These are phyloP conservation scores for Trichoderma hamatum DNA, from an alignment of 2,329 filamentous ascomycete species.

Conservation along the genomic window DNA sequence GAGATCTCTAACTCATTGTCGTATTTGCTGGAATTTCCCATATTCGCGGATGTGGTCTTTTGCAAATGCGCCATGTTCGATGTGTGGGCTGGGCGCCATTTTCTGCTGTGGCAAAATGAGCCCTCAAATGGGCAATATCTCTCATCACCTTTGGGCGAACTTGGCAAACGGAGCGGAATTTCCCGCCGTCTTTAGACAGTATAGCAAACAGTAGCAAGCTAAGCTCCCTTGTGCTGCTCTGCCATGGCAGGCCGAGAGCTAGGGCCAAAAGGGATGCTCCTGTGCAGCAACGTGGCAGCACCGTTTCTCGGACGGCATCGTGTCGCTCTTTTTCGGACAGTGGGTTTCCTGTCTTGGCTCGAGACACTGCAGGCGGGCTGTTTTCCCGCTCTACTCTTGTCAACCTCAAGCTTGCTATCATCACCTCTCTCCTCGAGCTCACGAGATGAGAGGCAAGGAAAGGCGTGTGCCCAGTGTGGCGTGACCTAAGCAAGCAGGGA, in stretches of 20 bases:
- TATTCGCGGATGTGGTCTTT: slow-evolving; percentile 4
- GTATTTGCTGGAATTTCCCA: slow-evolving; percentile 12
- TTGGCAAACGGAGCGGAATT: not conserved
- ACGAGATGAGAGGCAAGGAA: not conserved
- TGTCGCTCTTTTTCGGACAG: not conserved
- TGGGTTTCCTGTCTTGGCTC: not conserved
- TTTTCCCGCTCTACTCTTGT: not conserved
- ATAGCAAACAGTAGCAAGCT: too few relatives aligned
- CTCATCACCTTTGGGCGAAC: not conserved
- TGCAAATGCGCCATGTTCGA: slow-evolving; percentile 7
- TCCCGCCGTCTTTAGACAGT: not conserved
- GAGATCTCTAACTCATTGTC: slow-evolving; percentile 23
- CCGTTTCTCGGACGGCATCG: not conserved
- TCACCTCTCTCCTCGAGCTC: not conserved
- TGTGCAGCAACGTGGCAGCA: slow-evolving; percentile 1
- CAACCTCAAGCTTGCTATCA: not conserved
- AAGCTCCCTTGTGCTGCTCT: not conserved
- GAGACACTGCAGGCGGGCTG: slow-evolving; percentile 5
- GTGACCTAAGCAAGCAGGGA: slow-evolving; percentile 2
- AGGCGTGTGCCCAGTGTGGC: slow-evolving; percentile 24
- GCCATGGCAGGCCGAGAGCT: not conserved
- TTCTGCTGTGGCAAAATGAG: not conserved
- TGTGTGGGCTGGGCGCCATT: slow-evolving; percentile 1
- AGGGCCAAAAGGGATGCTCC: not conserved
- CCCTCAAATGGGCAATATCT: not conserved